Evolutionary conservation across 192 early-diverging fungal species (phyloP).

Genomic region (Martensiomyces pterosporus): DNA sequence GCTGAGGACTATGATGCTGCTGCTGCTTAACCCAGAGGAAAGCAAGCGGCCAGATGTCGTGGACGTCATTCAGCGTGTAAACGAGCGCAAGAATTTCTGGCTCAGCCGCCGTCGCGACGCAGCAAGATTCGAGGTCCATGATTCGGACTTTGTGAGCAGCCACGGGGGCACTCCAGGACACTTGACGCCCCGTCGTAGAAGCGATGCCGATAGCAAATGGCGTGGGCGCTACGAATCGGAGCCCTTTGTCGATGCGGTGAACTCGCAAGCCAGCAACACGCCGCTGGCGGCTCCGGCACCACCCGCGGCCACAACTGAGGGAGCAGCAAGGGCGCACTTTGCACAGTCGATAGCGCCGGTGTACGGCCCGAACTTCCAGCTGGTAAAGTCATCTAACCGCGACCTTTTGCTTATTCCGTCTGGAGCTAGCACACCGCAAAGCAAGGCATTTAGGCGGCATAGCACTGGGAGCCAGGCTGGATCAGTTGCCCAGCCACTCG

Average conservation of each 20-base stretch:
- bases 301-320: no score
- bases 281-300: no score
- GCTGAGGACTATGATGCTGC: constrained; percentile 32
- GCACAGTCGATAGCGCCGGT: neutral
- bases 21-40: constrained; percentile 36
- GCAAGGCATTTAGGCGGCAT: constrained; percentile 16
- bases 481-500: no score
- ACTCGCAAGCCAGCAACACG: no score
- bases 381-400: neutral
- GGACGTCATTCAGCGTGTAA: constrained; percentile 23
- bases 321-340: constrained; percentile 1
- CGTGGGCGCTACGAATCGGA: no score
- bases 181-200: constrained; percentile 6
- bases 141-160: constrained; percentile 30
- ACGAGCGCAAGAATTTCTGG: constrained; percentile 32
- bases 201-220: neutral
- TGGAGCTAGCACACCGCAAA: neutral
- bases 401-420: neutral
- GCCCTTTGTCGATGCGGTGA: no score
- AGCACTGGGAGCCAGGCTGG: no score
- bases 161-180: constrained; percentile 15
- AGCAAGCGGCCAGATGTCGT: constrained; percentile 32
- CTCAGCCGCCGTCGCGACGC: constrained; percentile 24
- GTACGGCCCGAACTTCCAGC: no score
- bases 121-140: constrained; percentile 35